Percentiles rank a stretch among this genome's conserved stretches.
phyloP scores from a whole-genome alignment of 148 eudicot genomes.

The Chenopodium suecicum region DNA sequence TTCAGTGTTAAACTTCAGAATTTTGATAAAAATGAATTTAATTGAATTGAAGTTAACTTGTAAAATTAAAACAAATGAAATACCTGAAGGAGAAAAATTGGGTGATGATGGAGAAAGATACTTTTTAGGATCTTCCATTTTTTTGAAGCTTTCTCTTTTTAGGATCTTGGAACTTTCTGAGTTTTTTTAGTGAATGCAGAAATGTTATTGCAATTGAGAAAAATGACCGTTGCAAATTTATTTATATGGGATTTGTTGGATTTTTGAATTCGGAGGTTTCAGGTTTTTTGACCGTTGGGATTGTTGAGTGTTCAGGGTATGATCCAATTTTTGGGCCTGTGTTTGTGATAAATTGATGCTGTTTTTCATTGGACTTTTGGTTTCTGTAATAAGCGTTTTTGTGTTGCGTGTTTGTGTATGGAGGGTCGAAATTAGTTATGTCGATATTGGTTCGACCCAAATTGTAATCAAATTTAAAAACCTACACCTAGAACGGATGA shows the following conservation, averaged over 20 bases:
- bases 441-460: too few species aligned
- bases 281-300: conserved; percentile 18
- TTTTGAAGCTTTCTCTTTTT: conserved; percentile 2
- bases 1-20: too few species aligned
- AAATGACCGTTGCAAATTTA: conserved; percentile 27
- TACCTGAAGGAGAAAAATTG: conserved; percentile 12
- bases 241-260: conserved; percentile 1
- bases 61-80: neutral
- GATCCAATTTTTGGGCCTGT: neutral
- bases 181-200: neutral
- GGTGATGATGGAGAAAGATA: conserved; percentile 9
- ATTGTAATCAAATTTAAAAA: too few species aligned
- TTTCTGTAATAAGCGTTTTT: too few species aligned
- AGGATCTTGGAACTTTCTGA: neutral
- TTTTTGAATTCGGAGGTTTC: conserved; percentile 4
- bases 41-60: neutral
- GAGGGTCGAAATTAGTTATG: too few species aligned
- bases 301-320: neutral
- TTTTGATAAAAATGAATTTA: too few species aligned
- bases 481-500: too few species aligned
- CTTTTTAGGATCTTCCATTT: conserved; percentile 16
- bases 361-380: too few species aligned
- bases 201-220: neutral
- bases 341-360: too few species aligned
- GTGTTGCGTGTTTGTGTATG: too few species aligned